phyloP scores from a whole-genome alignment of 192 early-diverging fungal species.

The Gonapodya prolifera region DNA sequence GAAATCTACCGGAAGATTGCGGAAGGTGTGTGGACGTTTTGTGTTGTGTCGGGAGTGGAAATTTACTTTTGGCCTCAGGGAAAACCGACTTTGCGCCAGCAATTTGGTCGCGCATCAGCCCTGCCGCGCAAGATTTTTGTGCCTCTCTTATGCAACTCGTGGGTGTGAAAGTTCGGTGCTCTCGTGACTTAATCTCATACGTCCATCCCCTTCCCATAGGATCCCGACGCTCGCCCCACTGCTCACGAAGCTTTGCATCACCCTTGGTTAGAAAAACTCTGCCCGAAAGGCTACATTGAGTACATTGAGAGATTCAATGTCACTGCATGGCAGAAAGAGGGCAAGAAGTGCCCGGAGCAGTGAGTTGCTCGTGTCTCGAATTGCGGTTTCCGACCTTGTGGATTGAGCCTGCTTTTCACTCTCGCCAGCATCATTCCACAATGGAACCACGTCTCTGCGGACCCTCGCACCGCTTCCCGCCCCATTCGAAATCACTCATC shows the following conservation, averaged over 20 bases:
- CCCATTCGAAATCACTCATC: background rate
- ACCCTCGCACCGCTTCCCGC: background rate
- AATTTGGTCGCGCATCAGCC: background rate
- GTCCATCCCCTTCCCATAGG: background rate
- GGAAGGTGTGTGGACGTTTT: background rate
- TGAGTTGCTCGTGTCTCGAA: background rate
- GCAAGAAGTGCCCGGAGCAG: background rate
- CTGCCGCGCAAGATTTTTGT: background rate
- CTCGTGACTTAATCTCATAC: background rate
- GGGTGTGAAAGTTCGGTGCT: background rate
- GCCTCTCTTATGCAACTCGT: background rate
- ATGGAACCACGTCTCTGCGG: background rate
- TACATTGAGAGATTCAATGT: background rate
- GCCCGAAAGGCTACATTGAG: conserved; percentile 2
- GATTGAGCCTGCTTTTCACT: no score
- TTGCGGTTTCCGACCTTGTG: no score
- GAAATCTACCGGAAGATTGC: background rate
- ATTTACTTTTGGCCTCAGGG: no score
- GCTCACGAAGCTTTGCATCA: conserved; percentile 6
- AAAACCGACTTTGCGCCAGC: background rate
- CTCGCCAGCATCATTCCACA: background rate
- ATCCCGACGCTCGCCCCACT: background rate
- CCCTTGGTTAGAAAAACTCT: conserved; percentile 7
- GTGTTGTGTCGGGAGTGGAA: background rate
- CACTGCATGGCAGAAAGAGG: background rate